Evolutionary conservation across 257 asterid genomes (phyloP), one percentile per base, ranked within the genome.

Genomic region (Solanum ossicruentum): DNA sequence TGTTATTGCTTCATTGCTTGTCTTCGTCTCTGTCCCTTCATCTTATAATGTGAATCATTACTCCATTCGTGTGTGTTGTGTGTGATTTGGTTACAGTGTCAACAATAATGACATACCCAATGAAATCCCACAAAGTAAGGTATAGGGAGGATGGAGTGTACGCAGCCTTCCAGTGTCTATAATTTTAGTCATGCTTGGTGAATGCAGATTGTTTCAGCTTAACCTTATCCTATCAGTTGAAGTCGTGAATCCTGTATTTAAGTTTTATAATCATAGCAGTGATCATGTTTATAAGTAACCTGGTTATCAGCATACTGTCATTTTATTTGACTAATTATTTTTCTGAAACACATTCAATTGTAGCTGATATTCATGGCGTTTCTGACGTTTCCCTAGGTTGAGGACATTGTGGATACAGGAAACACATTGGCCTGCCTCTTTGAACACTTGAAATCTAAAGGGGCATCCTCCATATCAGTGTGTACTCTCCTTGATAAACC

Each of bases 361-460:
- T 47, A 51, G 82, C 47, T 77, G 63, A 77, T 77, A 8, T 51
- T 77, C 63, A 77, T 77, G 47, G 17, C 5, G 0, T 26, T 77
- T 51, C 63, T 77, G 47, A 47, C 65, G 8, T 26, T 52, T 82
- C 66, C 51, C 4, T 81, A 93, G 99, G 98, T 96, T 80, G 99
- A 96, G 91, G 99, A 96, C 90, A 89, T 96, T 86, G 97, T 96
- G 45, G 99, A 96, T 88, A 95, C 97, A 45, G 99, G 98, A 85
- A 91, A 81, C 90, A 93, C 99, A 47, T 45, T 96, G 85, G 87
- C 88, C 7, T 87, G 91, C 87, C 92, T 96, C 67, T 87, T 93
- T 84, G 97, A 89, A 32, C 88, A 96, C 89, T 87, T 96, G 95
- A 95, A 91, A 82, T 87, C 92, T 69, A 91, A 89, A 90, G 98